Evolutionary conservation across 1,139 yeast genomes (phyloP), one percentile per base, ranked within the genome.

Genomic region (Pneumocystis murina): DNA sequence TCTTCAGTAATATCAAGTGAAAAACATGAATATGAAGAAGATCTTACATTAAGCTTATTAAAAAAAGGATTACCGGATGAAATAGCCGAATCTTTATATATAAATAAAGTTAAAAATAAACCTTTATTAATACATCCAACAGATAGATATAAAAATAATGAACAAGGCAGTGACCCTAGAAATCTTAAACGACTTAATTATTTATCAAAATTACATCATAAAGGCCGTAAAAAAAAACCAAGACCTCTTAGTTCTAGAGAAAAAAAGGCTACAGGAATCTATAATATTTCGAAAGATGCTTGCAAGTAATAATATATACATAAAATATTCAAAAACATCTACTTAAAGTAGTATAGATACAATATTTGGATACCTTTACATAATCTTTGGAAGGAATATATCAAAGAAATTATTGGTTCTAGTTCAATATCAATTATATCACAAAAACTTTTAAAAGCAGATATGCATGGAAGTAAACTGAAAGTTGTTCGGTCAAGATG

Each of bases 391-490:
- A 79, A 78, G 43, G 74, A 74, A 16, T 87, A 87, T 70, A 80
- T 84, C 64, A 74, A 74, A 40, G 83, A 82, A 54, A 74, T 86
- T n/a, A 67, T 86, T n/a, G 69, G 66, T 60, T 66, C 66, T 38
- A 65, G 62, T 2, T 17, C 40, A 24, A 12, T 14, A 38, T 61
- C 63, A 20, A 65, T 65, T 38, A 59, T 63, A 33, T 14, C 66
- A 16, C 41, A 62, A 69, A 68, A 60, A 60, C 69, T 36, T 62
- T 85, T 64, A 35, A 65, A 65, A 67, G 92, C 96, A 0, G 98
- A 92, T 71, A 87, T 81, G 73, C 87, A 86, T 69, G 97, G 98
- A 2, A 83, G 95, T 24, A 72, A 76, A 59, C 67, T 91, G 30
- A 78, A 79, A 17, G 92, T 91, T 0, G 70, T 78, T 0, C 80